Evolutionary conservation across 345 rosid species (phyloP).

Genomic region (Xanthoceras sorbifolium): DNA sequence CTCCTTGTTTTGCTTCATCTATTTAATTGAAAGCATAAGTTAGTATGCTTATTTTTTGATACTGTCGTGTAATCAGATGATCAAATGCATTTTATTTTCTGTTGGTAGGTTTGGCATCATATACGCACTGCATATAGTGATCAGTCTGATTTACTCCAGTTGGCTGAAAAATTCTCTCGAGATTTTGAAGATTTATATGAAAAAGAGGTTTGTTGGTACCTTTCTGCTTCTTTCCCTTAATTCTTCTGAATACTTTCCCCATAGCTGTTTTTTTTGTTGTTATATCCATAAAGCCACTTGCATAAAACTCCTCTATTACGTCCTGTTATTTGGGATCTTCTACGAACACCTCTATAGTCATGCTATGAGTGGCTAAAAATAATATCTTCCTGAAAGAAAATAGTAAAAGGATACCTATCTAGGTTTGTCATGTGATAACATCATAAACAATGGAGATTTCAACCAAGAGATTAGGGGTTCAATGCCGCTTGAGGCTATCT

Average conservation of each 20-base stretch:
- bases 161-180: slow-evolving; percentile 35
- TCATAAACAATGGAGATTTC: neutral
- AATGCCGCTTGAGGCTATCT: neutral
- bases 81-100: slow-evolving; percentile 4
- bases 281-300: neutral
- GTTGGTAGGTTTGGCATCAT: slow-evolving; percentile 41
- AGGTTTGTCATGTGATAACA: too few relatives aligned
- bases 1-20: neutral
- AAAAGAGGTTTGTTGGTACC: slow-evolving; percentile 30
- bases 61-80: neutral
- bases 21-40: neutral
- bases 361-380: too few relatives aligned
- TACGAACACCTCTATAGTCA: neutral
- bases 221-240: neutral
- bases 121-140: slow-evolving; percentile 33
- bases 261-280: neutral
- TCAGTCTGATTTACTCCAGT: slow-evolving; percentile 30
- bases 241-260: neutral
- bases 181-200: slow-evolving; percentile 39
- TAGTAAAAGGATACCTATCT: too few relatives aligned
- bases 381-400: too few relatives aligned
- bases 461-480: neutral
- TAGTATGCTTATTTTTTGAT: neutral
- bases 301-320: slow-evolving; percentile 1
- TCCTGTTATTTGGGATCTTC: neutral